Base-by-base conservation (phyloP, 139 green algal genomes). In the Micractinium sp. region DNA sequence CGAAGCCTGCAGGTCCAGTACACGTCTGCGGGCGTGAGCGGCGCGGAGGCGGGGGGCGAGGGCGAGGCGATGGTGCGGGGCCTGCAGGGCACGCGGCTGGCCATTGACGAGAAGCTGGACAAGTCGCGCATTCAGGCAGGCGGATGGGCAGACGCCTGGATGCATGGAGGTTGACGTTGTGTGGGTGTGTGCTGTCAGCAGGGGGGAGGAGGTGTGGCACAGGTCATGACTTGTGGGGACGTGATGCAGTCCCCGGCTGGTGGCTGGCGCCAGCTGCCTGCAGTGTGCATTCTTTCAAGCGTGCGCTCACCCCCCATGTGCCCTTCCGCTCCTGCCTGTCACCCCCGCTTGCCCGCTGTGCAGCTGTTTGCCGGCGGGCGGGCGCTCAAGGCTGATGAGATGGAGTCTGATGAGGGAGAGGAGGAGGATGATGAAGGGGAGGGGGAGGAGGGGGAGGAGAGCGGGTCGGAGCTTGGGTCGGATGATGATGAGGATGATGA, bases 31-130 rank as follows among this genome's bases (percentile, higher is more conserved):
- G 85, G 67, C 0, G 77, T 92, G 36, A 85, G 73, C 56, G 88
- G 88, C 12, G 87, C 73, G 3, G 73, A 61, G 53, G 39, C 77
- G 20, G 79, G 83, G 0, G 88, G 83, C 53, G 93, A 97, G 81
- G 97, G 96, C 3, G 96, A 97, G 86, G 91, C 86, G 25, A 98
- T 99, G 97, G 97, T 99, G 69, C 89, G 95, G 2, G 88, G 91
- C 53, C 97, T 99, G 84, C 95, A 98, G 88, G 90, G 76, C 61
- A 91, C 91, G 53, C 83, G 93, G 41, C 67, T 93, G 82, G 90
- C 91, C 0, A 89, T 99, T 56, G 97, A 99, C 89, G 97, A 99
- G 91, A 96, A 96, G 89, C 92, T 99, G 71, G 41, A 90, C 23
- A 33, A 84, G 41, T 88, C 87, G 4, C 74, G 85, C 36, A 97